Conservation (phyloP, 306 rosid species). For the Macrotyloma uniflorum region DNA sequence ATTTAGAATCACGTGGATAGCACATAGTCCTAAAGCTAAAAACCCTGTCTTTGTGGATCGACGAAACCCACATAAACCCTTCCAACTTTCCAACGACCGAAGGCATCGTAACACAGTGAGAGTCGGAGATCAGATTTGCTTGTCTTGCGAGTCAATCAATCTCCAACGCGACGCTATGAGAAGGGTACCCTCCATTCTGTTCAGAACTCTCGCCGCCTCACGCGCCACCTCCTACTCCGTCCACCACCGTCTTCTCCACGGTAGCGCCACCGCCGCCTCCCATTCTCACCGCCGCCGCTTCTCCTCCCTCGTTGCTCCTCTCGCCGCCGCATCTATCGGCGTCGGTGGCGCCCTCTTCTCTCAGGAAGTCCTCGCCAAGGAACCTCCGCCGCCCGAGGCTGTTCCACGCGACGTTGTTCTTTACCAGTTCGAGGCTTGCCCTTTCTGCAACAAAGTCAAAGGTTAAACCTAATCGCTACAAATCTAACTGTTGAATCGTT, state of each 20-base stretch:
- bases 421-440: conserved; percentile 94
- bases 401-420: conserved; percentile 78
- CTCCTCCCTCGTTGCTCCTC: conserved; percentile 41
- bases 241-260: conserved; percentile 53
- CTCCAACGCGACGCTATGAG: conserved; percentile 51
- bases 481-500: not conserved
- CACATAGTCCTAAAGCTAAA: not conserved
- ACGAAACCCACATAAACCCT: conserved; percentile 34
- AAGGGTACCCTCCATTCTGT: conserved; percentile 58
- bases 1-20: not conserved
- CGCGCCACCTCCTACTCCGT: conserved; percentile 43
- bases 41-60: conserved; percentile 32
- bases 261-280: conserved; percentile 45
- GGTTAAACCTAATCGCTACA: conserved; percentile 41
- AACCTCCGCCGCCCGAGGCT: conserved; percentile 60
- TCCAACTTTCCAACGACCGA: not conserved
- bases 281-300: conserved; percentile 46
- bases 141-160: not conserved
- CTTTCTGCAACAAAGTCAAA: conserved; percentile 94
- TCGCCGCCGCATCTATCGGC: conserved; percentile 49
- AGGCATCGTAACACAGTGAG: not conserved
- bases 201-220: conserved; percentile 58
- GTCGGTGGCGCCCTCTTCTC: conserved; percentile 59
- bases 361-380: conserved; percentile 77
- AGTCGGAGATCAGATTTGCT: not conserved